Percentiles rank a stretch among this genome's conserved stretches.
Evolutionary conservation across 169 alveolate species (phyloP).

Genomic region (Cryptosporidium meleagridis): DNA sequence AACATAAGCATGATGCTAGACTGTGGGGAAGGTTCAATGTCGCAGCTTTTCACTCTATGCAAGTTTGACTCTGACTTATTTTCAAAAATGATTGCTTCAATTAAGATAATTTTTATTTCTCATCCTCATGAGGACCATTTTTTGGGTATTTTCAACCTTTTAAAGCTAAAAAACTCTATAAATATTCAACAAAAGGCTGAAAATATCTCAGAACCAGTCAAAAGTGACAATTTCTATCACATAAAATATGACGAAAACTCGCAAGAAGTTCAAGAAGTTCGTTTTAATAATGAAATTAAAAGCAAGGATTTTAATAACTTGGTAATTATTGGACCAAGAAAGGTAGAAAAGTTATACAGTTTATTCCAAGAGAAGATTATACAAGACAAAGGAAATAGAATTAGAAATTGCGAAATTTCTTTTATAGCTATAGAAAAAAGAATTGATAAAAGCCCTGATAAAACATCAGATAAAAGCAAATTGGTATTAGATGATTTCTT

Average conservation of each 20-base stretch:
- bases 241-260: slow-evolving; percentile 23
- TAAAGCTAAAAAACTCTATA: slow-evolving; percentile 77
- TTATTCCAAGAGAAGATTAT: slow-evolving; percentile 9
- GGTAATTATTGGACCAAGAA: slow-evolving; percentile 57
- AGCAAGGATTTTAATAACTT: not conserved
- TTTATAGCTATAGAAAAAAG: slow-evolving; percentile 39
- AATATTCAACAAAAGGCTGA: slow-evolving; percentile 72
- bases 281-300: not conserved
- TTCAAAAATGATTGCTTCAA: slow-evolving; percentile 2
- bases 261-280: slow-evolving; percentile 20
- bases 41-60: slow-evolving; percentile 84
- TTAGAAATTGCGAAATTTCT: not conserved
- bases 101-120: slow-evolving; percentile 84
- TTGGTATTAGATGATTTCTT: not conserved
- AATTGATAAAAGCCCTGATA: slow-evolving; percentile 10
- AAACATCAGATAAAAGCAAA: slow-evolving; percentile 50
- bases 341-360: slow-evolving; percentile 15
- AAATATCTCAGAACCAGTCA: slow-evolving; percentile 64
- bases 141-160: slow-evolving; percentile 82
- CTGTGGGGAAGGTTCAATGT: slow-evolving; percentile 91
- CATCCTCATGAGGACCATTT: slow-evolving; percentile 91
- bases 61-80: slow-evolving; percentile 34
- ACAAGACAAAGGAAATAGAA: not conserved
- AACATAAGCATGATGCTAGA: slow-evolving; percentile 86
- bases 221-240: not conserved